Evolutionary conservation across 805 yeast genomes (phyloP).

Genomic region (Naumovozyma castellii): DNA sequence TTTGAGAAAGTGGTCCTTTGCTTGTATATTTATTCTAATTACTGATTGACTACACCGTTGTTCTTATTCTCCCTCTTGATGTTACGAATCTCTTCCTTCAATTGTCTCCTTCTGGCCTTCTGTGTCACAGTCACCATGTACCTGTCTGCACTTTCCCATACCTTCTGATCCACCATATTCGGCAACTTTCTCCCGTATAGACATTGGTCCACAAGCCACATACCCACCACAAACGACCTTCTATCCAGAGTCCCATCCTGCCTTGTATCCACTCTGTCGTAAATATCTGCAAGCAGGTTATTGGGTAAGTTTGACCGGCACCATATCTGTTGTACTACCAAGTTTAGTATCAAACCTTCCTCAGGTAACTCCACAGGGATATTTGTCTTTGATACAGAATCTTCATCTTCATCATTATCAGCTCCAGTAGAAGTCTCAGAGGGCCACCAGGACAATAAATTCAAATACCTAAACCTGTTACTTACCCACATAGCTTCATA

Average conservation of each 20-base stretch:
- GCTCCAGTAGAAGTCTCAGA: no score
- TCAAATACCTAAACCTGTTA: constrained; percentile 58
- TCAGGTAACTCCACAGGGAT: constrained; percentile 8
- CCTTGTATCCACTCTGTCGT: constrained; percentile 59
- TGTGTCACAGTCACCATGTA: constrained; percentile 11
- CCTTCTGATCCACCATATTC: constrained; percentile 46
- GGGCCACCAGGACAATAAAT: constrained; percentile 24
- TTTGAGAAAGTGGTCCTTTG: no score
- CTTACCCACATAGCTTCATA: constrained; percentile 93
- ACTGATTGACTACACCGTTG: no score
- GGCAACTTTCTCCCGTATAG: constrained; percentile 88
- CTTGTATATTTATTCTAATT: no score
- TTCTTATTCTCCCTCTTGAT: constrained; percentile 19
- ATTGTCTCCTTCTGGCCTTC: constrained; percentile 14
- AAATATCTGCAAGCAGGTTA: constrained; percentile 50
- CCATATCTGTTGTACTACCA: constrained; percentile 73
- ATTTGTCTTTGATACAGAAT: background rate
- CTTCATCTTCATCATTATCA: constrained; percentile 6
- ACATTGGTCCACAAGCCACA: constrained; percentile 95
- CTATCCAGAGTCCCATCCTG: constrained; percentile 67
- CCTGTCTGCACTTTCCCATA: constrained; percentile 65
- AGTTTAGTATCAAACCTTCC: constrained; percentile 29
- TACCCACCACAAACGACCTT: constrained; percentile 81
- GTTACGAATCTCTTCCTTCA: constrained; percentile 16
- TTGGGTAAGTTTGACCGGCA: constrained; percentile 58